Evolutionary conservation across 2,329 filamentous ascomycete species (phyloP), one percentile per base, ranked within the genome.

Genomic region (Calonectria pseudoreteaudii): DNA sequence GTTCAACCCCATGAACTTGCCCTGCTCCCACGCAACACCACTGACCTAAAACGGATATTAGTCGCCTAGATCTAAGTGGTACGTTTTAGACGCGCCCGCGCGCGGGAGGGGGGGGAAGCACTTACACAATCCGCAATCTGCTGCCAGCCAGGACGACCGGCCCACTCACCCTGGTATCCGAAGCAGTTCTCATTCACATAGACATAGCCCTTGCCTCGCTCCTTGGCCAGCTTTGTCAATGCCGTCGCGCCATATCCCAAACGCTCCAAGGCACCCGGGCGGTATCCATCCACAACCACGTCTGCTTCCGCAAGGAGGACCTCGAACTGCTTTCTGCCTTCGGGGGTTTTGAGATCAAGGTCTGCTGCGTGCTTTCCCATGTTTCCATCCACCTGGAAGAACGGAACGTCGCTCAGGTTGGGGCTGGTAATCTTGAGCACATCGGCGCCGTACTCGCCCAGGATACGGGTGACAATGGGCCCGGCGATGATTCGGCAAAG

Each of bases 401-500:
- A 93, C 0, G 92, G 92, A 1, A 94, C 91, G 74, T 94, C 93
- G 6, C 91, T 90, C n/a, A 95, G 86, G 58, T 90, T 86, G 0
- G 92, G 90, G 10, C 91, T 91, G 3, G 93, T 95, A 58, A 95
- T 87, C 78, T 94, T 94, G 76, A 95, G 87, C 0, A 95, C 93
- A 68, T 93, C 90, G 10, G 94, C 94, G 2, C 94, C 94, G 80
- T 95, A 93, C 75, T 94, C 93, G n/a, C 92, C 93, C 0, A 95
- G 88, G 2, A 92, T 92, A 36, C 93, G 90, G 4, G 91, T 91
- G 76, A 95, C 92, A 6, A 92, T 91, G n/a, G 93, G 93, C 0
- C 93, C 93, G 4, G 94, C 94, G 75, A 95, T 94, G 79, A 95
- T 92, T 50, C 93, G 91, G 80, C 93, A 94, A 36, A 95, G 85